Conservation (phyloP, 805 yeast genomes). For the Cyberlindnera mississippiensis region DNA sequence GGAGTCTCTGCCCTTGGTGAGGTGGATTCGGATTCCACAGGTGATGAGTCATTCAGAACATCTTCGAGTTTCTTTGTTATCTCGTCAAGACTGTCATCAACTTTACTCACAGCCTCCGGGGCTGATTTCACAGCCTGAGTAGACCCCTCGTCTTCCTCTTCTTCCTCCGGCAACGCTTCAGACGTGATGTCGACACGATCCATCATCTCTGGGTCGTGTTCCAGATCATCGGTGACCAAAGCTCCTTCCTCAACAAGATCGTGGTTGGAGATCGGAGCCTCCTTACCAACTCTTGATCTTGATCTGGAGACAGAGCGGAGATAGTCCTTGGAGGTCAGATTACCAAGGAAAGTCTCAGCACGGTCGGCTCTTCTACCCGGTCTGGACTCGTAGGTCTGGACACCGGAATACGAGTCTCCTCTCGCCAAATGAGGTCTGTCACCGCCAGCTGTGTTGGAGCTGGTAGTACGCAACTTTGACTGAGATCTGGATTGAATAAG, state of each 20-base stretch:
- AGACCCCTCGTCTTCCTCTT: background rate
- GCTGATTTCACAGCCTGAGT: background rate
- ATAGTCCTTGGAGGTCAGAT: conserved; percentile 39
- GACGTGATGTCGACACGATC: conserved; percentile 13
- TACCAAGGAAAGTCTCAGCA: conserved; percentile 24
- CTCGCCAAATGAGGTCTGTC: conserved; percentile 62
- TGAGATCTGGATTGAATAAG: conserved; percentile 28
- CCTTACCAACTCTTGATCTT: conserved; percentile 45
- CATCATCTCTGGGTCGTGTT: conserved; percentile 16
- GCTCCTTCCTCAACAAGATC: conserved; percentile 57
- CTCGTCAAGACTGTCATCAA: conserved; percentile 1
- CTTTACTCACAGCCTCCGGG: background rate
- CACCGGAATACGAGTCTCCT: conserved; percentile 71
- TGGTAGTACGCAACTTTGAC: conserved; percentile 14
- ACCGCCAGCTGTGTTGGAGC: background rate
- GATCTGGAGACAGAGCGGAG: conserved; percentile 65
- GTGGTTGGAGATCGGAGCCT: conserved; percentile 32
- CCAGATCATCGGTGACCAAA: conserved; percentile 42
- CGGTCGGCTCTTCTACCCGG: conserved; percentile 23
- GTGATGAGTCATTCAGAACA: background rate
- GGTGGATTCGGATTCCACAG: background rate
- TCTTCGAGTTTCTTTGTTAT: conserved; percentile 1
- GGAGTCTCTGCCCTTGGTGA: background rate
- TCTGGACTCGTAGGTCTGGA: conserved; percentile 35
- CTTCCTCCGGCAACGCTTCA: conserved; percentile 15